phyloP scores from a whole-genome alignment of 2,329 filamentous ascomycete genomes.

The Tolypocladium pustulatum region DNA sequence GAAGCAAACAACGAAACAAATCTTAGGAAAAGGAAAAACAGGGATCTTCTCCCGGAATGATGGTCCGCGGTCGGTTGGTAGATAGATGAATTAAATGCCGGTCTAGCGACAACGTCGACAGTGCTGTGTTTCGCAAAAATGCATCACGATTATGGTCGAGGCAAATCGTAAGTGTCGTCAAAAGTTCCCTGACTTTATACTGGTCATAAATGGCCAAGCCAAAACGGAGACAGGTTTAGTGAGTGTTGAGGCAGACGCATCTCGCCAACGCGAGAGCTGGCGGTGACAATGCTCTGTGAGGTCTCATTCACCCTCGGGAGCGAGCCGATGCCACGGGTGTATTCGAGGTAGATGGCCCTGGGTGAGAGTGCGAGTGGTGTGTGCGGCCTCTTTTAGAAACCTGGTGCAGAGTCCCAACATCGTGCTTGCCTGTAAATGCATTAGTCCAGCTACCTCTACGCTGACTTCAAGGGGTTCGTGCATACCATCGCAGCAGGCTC shows the following conservation, averaged over 20 bases:
- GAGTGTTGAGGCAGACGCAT: background rate
- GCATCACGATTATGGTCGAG: constrained; percentile 5
- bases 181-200: constrained; percentile 15
- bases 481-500: constrained; percentile 95
- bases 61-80: background rate
- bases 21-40: background rate
- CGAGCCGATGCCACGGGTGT: constrained; percentile 25
- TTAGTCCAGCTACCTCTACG: constrained; percentile 11
- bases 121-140: background rate
- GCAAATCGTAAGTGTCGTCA: constrained; percentile 19
- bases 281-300: background rate
- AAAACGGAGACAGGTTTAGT: constrained; percentile 3
- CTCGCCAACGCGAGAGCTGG: background rate
- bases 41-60: background rate
- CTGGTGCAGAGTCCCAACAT: constrained; percentile 51
- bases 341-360: constrained; percentile 22
- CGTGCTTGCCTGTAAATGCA: constrained; percentile 53
- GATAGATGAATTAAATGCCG: background rate
- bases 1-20: background rate
- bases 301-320: constrained; percentile 18
- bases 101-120: background rate
- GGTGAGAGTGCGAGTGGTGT: constrained; percentile 24
- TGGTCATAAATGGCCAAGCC: constrained; percentile 10
- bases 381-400: constrained; percentile 34
- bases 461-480: background rate